Evolutionary conservation across 2,329 filamentous ascomycete species (phyloP), one percentile per base, ranked within the genome.

Genomic region (Trichoderma lentiforme): DNA sequence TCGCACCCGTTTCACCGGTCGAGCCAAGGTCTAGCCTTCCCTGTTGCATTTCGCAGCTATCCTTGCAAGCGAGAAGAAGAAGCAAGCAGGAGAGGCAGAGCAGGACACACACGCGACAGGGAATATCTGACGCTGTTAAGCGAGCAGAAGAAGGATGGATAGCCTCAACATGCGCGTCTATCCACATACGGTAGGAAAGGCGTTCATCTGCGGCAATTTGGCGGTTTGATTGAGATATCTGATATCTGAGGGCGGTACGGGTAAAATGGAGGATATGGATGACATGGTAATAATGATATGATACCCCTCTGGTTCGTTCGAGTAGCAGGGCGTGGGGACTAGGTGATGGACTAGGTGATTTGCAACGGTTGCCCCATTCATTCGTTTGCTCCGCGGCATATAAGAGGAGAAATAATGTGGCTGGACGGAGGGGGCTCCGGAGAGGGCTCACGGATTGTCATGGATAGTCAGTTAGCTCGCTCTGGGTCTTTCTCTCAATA

Each of bases 1-100:
- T 36, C 83, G 84, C 74, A 86, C 84, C 21, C 84, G 85, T 65
- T 90, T 89, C 79, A 91, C 89, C 36, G 88, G 89, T 69, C 84
- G 89, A 64, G 89, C 88, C 34, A 85, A 79, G 71, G 85, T 89
- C 72, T 87, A 82, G 56, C 9, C 8, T 5, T 58, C 3, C 30
- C 30, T 21, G 18, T 2, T 60, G 57, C n/a, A 47, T 12, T 34
- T 24, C 4, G 6, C 43, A 15, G n/a, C 5, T 6, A 34, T 34
- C 9, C 8, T 30, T 3, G 32, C 47, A 36, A 66, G 51, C 39
- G 28, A 66, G 28, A 21, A 36, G 28, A 2, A 21, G 30, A 36
- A 6, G 28, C 12, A 36, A 6, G 28, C 12, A 57, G 28, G 34
- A 39, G 11, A 58, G 8, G 28, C 9, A 26, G n/a, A 1, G n/a